Evolutionary conservation across 306 rosid genomes (phyloP), one percentile per base, ranked within the genome.

Genomic region (Herpetospermum pedunculosum): DNA sequence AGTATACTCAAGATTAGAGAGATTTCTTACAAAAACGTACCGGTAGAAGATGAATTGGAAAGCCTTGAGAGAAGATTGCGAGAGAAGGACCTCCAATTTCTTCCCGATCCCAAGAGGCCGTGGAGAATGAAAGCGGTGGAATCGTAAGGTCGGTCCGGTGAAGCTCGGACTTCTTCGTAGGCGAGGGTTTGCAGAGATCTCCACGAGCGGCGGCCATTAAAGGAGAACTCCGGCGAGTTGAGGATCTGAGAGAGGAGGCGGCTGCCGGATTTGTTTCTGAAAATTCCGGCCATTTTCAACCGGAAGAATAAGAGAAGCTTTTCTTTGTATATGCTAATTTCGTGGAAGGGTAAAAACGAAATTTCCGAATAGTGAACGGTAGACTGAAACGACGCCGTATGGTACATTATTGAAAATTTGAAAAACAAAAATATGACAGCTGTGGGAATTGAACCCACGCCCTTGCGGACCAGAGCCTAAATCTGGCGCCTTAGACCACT

Each of bases 361-460:
- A 37, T 4, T 32, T 2, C 5, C 4, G 25, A 6, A 14, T n/a
- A 32, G 11, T 10, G n/a, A 3, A 59, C 3, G 37, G n/a, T 16
- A 47, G 2, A 5, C 11, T 0, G 64, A 18, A 16, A 18, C 69
- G 69, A 34, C 46, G 14, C 2, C 69, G 69, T 62, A 60, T 62
- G 8, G 28, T 34, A 5, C 0, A 52, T 13, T 2, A 2, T 11
- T 6, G 4, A 11, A 30, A 43, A n/a, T n/a, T n/a, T n/a, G 0
- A 1, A 2, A 3, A 0, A 19, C 4, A 1, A 3, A 7, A 62
- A 23, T 7, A 0, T 85, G 92, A 88, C 96, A 82, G 91, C 96
- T 85, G 97, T 87, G 90, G 89, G 92, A 89, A 87, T 89, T 89
- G 91, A 89, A 89, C 92, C 92, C 96, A 91, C 91, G 97, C 96